These are phyloP conservation scores for Ophidiomyces ophidiicola DNA, from an alignment of 2,329 filamentous ascomycete species.

Conservation along the genomic window DNA sequence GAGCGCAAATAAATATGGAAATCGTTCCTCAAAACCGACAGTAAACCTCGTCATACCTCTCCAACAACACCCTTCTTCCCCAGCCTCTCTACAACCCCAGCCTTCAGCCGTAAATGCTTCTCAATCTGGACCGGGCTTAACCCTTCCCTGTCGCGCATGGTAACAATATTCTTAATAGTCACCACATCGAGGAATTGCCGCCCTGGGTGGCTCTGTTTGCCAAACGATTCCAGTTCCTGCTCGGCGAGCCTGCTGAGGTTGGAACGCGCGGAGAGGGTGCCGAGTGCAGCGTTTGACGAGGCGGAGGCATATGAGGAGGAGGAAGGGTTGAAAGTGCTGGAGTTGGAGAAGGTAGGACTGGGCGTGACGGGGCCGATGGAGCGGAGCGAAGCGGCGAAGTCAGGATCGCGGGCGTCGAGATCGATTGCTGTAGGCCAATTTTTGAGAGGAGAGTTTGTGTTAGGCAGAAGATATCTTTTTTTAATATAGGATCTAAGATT, in stretches of 20 bases:
- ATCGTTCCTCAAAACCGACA: neutral
- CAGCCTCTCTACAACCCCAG: constrained; percentile 32
- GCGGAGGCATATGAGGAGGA: constrained; percentile 19
- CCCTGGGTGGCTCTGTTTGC: constrained; percentile 29
- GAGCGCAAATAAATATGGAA: too few relatives aligned
- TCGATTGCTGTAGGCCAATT: constrained; percentile 46
- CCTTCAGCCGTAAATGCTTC: constrained; percentile 33
- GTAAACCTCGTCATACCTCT: neutral
- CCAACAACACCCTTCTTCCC: constrained; percentile 27
- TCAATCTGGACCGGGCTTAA: constrained; percentile 32
- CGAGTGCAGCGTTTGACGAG: constrained; percentile 42
- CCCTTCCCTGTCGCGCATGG: constrained; percentile 36
- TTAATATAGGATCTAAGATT: neutral
- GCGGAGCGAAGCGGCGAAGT: constrained; percentile 70
- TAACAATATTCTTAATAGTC: constrained; percentile 39
- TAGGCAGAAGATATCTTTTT: constrained; percentile 6
- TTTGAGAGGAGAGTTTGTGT: neutral
- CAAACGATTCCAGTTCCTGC: constrained; percentile 41
- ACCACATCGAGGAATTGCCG: constrained; percentile 39
- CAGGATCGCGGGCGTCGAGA: constrained; percentile 48
- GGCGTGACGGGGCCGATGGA: constrained; percentile 47
- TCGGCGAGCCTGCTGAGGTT: constrained; percentile 43
- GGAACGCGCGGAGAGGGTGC: constrained; percentile 42
- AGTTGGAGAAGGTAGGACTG: constrained; percentile 44
- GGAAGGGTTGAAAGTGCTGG: constrained; percentile 37